These are phyloP conservation scores for Fusarium sp. DNA, from an alignment of 2,329 filamentous ascomycete genomes.

Conservation along the genomic window DNA sequence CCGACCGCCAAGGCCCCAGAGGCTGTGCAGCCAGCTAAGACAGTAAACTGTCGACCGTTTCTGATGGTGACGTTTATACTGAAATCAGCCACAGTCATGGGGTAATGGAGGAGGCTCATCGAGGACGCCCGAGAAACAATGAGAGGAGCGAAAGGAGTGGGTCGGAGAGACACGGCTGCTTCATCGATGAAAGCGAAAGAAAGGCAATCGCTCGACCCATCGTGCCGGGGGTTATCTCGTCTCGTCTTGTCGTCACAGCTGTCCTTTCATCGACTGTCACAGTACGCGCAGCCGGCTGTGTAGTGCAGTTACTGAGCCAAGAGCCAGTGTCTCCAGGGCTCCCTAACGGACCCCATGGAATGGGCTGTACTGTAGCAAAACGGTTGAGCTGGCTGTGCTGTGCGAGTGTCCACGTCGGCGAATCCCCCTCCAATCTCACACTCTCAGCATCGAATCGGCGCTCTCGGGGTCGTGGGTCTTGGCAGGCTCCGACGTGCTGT, in stretches of 20 bases:
- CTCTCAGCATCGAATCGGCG: conserved; percentile 10
- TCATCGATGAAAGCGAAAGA: not conserved
- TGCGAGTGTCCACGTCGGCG: conserved; percentile 26
- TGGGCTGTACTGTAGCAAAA: not conserved
- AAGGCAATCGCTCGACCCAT: not conserved
- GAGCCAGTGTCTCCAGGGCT: not conserved
- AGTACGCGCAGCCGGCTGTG: not conserved
- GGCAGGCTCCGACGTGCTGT: conserved; percentile 8
- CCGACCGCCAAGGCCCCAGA: conserved; percentile 7
- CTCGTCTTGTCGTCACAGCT: conserved; percentile 12
- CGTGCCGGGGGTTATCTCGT: conserved; percentile 14
- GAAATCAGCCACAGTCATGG: conserved; percentile 36
- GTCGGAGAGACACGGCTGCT: conserved; percentile 5
- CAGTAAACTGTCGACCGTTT: conserved; percentile 30
- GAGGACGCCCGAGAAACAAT: conserved; percentile 19
- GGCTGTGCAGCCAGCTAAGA: conserved; percentile 1
- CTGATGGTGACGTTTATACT: conserved; percentile 38
- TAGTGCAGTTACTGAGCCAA: conserved; percentile 14
- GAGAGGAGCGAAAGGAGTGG: conserved; percentile 8
- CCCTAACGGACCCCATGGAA: conserved; percentile 3
- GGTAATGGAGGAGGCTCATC: conserved; percentile 12
- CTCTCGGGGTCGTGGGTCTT: conserved; percentile 22
- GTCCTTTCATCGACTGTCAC: not conserved
- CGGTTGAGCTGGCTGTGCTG: conserved; percentile 6
- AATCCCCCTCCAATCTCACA: conserved; percentile 37